Evolutionary conservation across 768 basidiomycete genomes (phyloP).

Genomic region (Mrakia frigida): DNA sequence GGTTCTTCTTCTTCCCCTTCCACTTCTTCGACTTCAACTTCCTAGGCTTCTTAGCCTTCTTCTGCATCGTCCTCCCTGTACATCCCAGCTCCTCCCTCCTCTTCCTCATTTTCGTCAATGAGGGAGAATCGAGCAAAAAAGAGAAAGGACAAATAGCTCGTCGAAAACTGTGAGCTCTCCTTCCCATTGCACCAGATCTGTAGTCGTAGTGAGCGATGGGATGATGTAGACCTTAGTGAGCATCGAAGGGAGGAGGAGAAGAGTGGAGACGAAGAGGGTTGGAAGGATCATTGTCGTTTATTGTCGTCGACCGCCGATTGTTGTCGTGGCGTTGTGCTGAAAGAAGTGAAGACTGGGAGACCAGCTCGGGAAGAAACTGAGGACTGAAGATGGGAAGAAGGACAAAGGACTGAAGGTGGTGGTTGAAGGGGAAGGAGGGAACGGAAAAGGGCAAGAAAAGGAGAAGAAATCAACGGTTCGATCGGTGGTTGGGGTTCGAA

Average conservation of each 20-base stretch:
- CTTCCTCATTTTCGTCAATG: no score
- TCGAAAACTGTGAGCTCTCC: neutral
- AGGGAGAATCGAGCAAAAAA: no score
- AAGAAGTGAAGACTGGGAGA: neutral
- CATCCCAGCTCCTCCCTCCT: neutral
- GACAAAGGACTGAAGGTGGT: neutral
- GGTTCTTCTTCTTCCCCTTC: conserved; percentile 33
- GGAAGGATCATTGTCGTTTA: neutral
- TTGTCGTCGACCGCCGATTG: neutral
- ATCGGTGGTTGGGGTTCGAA: no score
- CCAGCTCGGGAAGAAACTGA: neutral
- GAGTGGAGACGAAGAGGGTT: neutral
- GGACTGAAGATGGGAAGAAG: neutral
- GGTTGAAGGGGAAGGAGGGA: neutral
- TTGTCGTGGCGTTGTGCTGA: neutral
- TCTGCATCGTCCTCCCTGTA: neutral
- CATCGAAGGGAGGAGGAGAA: neutral
- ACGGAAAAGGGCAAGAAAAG: no score
- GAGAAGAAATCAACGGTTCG: no score
- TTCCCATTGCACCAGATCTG: neutral
- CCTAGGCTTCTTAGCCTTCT: neutral
- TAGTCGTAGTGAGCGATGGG: neutral
- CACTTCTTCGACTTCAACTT: conserved; percentile 5
- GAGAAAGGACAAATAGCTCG: neutral
- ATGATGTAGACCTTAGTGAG: no score